Base-by-base conservation (phyloP, 148 eudicot species). In the Silene conica region DNA sequence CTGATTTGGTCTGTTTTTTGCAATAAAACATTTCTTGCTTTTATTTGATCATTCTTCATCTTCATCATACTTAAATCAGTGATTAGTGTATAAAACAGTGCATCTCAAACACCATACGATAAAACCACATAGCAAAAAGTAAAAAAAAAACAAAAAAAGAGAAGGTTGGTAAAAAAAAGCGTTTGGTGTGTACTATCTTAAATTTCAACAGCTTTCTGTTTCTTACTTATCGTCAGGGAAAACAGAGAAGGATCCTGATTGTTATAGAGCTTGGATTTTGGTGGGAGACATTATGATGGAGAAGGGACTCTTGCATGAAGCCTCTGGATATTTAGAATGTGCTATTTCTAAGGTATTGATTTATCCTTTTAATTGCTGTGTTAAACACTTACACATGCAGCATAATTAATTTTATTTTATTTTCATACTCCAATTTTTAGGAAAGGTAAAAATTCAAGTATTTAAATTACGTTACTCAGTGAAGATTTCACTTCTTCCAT, bases 211-310 rank as follows among this genome's bases (percentile, higher is more conserved):
- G 98, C 80, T 67, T 55, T 80, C 98, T 41, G 66, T 89, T 76
- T n/a, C 72, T 62, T 77, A 76, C 76, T 76, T 92, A 77, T 66
- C 89, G 18, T 65, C 84, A 74, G 90, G 88, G 50, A 81, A 80
- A 46, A 75, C 56, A 70, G 86, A 90, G 67, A 92, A 92, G 82
- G 96, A 92, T 85, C 93, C 93, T 65, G 93, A 89, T 69, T 81
- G 87, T 67, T 88, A 77, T 56, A 79, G 83, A 85, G 96, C 97
- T 25, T 78, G 86, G 89, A 75, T 86, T 63, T 71, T 87, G 18
- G 71, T 95, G 90, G 98, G 97, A 20, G 86, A 92, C 76, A 69
- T 73, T 74, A 80, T 86, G 73, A 13, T 88, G 72, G 84, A 85
- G 59, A 77, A 79, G 64, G 85, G 82, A 48, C 73, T 73, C 75